phyloP scores from a whole-genome alignment of 2,329 filamentous ascomycete genomes.

The Zymoseptoria pseudotritici region DNA sequence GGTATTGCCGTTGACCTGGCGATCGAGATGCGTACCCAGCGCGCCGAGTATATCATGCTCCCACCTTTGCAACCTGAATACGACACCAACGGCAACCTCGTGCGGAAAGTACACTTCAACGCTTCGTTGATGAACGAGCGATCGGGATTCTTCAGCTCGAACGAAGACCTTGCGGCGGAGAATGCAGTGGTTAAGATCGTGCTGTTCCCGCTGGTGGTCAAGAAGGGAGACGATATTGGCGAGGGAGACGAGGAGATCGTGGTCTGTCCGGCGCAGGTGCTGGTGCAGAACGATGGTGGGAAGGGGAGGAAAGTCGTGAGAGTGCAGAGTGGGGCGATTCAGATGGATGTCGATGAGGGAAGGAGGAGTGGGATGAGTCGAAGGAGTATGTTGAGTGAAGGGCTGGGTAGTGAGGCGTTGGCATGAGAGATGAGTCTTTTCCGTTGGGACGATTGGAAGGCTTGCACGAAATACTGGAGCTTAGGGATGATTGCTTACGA shows the following conservation, averaged over 20 bases:
- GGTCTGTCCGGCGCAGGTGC: constrained; percentile 88
- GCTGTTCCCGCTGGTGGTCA: constrained; percentile 91
- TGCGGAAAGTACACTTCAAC: constrained; percentile 84
- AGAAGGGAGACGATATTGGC: constrained; percentile 84
- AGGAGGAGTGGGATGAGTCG: constrained; percentile 17
- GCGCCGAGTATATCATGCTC: constrained; percentile 97
- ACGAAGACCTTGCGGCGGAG: constrained; percentile 72
- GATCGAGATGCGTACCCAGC: constrained; percentile 94
- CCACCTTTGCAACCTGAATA: constrained; percentile 92
- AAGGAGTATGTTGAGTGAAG: constrained; percentile 27
- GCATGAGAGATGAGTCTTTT: neutral
- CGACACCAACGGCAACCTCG: constrained; percentile 83
- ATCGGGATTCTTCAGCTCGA: constrained; percentile 60
- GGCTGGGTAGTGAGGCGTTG: constrained; percentile 1
- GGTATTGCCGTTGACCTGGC: constrained; percentile 81
- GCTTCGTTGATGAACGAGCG: constrained; percentile 91
- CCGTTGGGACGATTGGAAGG: neutral
- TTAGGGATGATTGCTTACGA: neutral
- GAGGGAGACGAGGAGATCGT: constrained; percentile 90
- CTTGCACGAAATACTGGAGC: neutral
- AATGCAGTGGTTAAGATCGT: constrained; percentile 80
- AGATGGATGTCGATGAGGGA: constrained; percentile 31
- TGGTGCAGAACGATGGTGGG: constrained; percentile 49
- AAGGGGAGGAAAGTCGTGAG: constrained; percentile 42
- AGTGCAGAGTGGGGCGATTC: constrained; percentile 45